Conservation (phyloP, 352 stramenopile species). For the Paralagenidium karlingii region DNA sequence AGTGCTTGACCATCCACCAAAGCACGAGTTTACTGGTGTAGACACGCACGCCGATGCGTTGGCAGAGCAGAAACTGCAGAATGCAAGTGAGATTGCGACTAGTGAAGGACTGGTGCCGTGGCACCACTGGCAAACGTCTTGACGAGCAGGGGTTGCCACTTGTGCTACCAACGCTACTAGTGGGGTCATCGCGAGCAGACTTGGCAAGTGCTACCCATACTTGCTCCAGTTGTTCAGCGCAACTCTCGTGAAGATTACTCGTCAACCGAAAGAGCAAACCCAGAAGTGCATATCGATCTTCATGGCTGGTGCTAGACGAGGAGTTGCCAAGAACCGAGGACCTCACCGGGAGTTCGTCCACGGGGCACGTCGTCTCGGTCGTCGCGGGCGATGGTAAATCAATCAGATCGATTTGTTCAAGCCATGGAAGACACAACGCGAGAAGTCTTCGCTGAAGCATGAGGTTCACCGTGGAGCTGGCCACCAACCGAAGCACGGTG, state of each 20-base stretch:
- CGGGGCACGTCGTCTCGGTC: neutral
- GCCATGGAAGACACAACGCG: slow-evolving; percentile 29
- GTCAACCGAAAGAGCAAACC: slow-evolving; percentile 44
- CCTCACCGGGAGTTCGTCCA: slow-evolving; percentile 6
- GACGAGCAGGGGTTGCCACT: slow-evolving; percentile 3
- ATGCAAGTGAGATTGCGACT: slow-evolving; percentile 10
- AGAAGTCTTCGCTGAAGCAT: too few species aligned
- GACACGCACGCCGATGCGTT: slow-evolving; percentile 17
- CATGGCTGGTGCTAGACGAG: too few species aligned
- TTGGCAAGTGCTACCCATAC: slow-evolving; percentile 51
- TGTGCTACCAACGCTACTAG: slow-evolving; percentile 3
- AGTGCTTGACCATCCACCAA: slow-evolving; percentile 43
- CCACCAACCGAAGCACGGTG: too few species aligned
- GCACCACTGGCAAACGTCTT: neutral
- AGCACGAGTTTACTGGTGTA: slow-evolving; percentile 36
- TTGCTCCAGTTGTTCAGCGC: slow-evolving; percentile 41
- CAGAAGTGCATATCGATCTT: too few species aligned
- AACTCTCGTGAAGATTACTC: slow-evolving; percentile 16
- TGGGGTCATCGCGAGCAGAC: too few species aligned
- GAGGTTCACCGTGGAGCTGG: too few species aligned
- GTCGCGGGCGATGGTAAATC: neutral
- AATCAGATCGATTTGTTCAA: slow-evolving; percentile 23
- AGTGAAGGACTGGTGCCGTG: neutral
- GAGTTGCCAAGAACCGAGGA: too few species aligned
- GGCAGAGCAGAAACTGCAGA: slow-evolving; percentile 34